Percentiles rank a stretch among this genome's conserved stretches.
phyloP scores from a whole-genome alignment of 345 rosid species.

The Excoecaria agallocha region DNA sequence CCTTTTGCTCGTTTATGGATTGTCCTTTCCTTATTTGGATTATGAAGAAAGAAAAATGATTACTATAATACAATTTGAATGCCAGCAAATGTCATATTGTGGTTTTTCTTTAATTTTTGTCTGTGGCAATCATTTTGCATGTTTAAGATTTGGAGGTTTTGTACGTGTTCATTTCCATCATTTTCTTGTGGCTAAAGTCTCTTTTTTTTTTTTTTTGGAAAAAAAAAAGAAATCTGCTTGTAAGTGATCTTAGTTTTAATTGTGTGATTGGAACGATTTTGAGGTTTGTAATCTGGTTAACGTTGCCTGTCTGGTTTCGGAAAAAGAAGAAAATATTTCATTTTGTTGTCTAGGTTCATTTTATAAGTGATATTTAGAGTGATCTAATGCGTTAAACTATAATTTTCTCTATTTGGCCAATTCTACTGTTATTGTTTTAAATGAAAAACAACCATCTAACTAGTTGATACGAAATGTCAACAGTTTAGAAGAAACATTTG shows the following conservation, averaged over 20 bases:
- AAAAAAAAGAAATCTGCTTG: no score
- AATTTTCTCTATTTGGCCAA: not conserved
- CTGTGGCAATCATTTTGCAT: not conserved
- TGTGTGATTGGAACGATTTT: not conserved
- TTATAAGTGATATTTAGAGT: not conserved
- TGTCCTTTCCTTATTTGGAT: not conserved
- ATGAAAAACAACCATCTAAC: not conserved
- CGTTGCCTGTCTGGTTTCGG: not conserved
- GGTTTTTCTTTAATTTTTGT: not conserved
- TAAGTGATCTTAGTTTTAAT: not conserved
- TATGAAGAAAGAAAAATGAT: not conserved
- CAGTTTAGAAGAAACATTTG: slow-evolving; percentile 80
- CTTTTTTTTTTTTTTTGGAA: no score
- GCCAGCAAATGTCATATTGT: not conserved
- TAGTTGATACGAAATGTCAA: not conserved
- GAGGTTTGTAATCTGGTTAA: not conserved
- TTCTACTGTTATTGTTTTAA: not conserved
- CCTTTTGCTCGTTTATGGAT: not conserved
- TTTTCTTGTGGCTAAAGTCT: no score
- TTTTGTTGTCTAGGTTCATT: not conserved
- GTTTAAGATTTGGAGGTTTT: slow-evolving; percentile 1
- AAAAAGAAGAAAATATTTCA: not conserved
- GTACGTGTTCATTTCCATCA: not conserved
- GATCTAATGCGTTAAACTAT: not conserved
- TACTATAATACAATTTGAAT: not conserved